phyloP scores from a whole-genome alignment of 2,329 filamentous ascomycete species.

The Talaromyces sp. region DNA sequence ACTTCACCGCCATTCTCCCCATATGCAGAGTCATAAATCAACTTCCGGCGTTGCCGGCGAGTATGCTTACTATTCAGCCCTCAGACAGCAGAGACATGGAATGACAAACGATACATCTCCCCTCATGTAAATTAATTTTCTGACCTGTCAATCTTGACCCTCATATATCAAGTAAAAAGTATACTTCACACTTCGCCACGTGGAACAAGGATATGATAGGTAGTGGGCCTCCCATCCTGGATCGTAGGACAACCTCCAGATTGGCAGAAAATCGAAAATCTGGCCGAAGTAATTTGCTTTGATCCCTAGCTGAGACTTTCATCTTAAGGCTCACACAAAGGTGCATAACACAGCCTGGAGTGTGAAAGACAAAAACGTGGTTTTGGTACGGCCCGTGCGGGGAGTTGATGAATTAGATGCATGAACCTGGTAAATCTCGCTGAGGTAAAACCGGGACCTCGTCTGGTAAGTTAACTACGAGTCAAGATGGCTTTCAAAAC shows the following conservation, averaged over 20 bases:
- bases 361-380: neutral
- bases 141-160: neutral
- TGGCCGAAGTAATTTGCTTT: neutral
- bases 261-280: neutral
- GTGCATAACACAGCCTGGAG: neutral
- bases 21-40: neutral
- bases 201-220: conserved; percentile 10
- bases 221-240: neutral
- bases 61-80: neutral
- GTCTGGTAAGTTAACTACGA: neutral
- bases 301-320: neutral
- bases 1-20: conserved; percentile 10
- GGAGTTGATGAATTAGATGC: neutral
- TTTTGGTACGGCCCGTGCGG: conserved; percentile 1
- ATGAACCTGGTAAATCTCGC: neutral
- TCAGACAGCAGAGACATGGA: conserved; percentile 5
- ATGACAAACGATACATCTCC: neutral
- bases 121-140: neutral
- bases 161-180: neutral
- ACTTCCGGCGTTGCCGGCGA: neutral
- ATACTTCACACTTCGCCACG: conserved; percentile 14
- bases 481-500: neutral
- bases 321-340: neutral
- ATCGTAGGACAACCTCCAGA: neutral
- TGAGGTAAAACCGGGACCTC: neutral